A percentile compares a stretch with the other conserved stretches of the same genome.
phyloP scores from a whole-genome alignment of 2,329 filamentous ascomycete genomes.

The Ilyonectria robusta region DNA sequence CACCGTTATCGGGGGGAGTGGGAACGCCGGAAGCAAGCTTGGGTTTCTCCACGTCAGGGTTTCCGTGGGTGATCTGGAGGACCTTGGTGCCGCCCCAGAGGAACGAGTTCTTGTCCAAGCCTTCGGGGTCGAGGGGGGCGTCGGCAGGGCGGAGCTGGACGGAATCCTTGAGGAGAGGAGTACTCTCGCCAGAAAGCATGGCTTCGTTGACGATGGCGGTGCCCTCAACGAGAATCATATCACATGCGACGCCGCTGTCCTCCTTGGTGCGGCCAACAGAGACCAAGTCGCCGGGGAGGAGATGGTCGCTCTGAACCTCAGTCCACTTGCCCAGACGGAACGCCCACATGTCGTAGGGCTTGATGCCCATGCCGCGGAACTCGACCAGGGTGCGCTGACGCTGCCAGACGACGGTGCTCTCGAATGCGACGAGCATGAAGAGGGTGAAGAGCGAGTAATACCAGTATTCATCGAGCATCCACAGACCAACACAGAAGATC shows the following conservation, averaged over 20 bases:
- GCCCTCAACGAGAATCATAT: constrained; percentile 95
- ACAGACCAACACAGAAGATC: constrained; percentile 97
- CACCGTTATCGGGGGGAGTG: constrained; percentile 91
- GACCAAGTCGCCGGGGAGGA: constrained; percentile 93
- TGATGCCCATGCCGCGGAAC: constrained; percentile 99
- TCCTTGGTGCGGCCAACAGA: constrained; percentile 96
- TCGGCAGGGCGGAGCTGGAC: constrained; percentile 90
- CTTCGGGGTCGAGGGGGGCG: constrained; percentile 86
- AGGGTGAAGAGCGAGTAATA: constrained; percentile 99
- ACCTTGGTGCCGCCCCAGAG: constrained; percentile 98
- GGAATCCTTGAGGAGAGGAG: constrained; percentile 95
- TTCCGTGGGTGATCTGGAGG: constrained; percentile 92
- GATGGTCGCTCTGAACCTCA: constrained; percentile 89
- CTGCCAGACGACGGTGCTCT: constrained; percentile 99
- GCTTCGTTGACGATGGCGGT: constrained; percentile 99
- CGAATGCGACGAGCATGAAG: constrained; percentile 97
- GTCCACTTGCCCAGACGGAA: constrained; percentile 90
- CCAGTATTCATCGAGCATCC: constrained; percentile 99
- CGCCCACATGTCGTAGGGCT: constrained; percentile 95
- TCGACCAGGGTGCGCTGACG: constrained; percentile 95
- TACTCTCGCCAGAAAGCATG: constrained; percentile 98
- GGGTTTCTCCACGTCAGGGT: constrained; percentile 79
- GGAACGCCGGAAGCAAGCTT: constrained; percentile 83
- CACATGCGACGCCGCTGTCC: constrained; percentile 95
- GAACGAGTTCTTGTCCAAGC: constrained; percentile 96